Evolutionary conservation across 805 yeast species (phyloP), one percentile per base, ranked within the genome.

Genomic region (Sugiyamaella americana): DNA sequence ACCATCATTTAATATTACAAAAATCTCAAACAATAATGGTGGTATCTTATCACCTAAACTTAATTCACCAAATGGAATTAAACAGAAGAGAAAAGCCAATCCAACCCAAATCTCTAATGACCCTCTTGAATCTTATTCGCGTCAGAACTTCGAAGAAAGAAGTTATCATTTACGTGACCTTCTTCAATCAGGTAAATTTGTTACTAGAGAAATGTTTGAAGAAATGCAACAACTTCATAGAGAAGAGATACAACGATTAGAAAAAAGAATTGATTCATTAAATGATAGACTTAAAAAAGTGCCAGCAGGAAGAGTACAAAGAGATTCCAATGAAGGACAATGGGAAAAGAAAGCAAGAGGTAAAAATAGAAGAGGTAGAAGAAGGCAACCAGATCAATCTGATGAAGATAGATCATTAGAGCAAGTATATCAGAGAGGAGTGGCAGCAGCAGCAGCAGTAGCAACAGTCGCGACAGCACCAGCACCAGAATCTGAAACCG

Each of bases 121-220:
- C 10, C 46, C 41, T n/a, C 32, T 38, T 10, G 51, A 48, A 21
- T 29, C 51, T n/a, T 48, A 48, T 29, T 41, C 47, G 29, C 49
- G 49, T 3, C 30, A 40, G 17, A 41, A 47, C 18, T 35, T 41
- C 22, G 37, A 41, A 26, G 52, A 49, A 40, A 45, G 39, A 40
- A 46, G 26, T 16, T 48, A 48, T 32, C 21, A 47, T 2, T 8
- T 39, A 6, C 21, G 44, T 10, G 40, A 38, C 16, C 44, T 53
- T 29, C 10, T 53, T 10, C 39, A 46, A 16, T 48, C 52, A 4
- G 56, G 54, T 17, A 36, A 38, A 29, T 53, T 53, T 47, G 56
- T 53, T 17, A 41, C 54, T 3, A 30, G 22, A 30, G 18, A 43
- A 21, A 46, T 32, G 20, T 44, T 41, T 24, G 51, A 46, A 17